These are phyloP conservation scores for Breynia disticha DNA, from an alignment of 441 rosid genomes.

Conservation along the genomic window DNA sequence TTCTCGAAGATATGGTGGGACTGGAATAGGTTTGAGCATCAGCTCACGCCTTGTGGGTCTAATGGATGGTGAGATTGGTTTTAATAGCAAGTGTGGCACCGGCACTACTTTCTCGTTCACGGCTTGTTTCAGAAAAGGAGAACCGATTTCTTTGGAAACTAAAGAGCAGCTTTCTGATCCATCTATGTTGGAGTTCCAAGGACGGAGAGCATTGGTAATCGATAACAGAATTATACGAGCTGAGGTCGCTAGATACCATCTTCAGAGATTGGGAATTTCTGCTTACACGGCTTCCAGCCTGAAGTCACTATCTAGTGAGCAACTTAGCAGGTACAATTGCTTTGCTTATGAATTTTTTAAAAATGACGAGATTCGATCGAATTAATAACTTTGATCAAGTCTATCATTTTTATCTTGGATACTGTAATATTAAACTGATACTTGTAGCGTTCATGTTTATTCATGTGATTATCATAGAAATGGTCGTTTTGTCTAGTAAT, in stretches of 20 bases:
- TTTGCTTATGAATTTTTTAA: neutral
- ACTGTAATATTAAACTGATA: too few species aligned
- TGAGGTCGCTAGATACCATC: slow-evolving; percentile 76
- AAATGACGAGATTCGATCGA: neutral
- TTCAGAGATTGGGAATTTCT: slow-evolving; percentile 61
- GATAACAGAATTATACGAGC: slow-evolving; percentile 68
- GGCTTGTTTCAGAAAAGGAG: slow-evolving; percentile 51
- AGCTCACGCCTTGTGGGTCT: slow-evolving; percentile 86
- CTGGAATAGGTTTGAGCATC: slow-evolving; percentile 94
- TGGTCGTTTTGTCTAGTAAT: too few species aligned
- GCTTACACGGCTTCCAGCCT: slow-evolving; percentile 36
- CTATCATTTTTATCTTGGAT: too few species aligned
- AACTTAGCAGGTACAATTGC: slow-evolving; percentile 33
- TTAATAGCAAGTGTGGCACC: slow-evolving; percentile 60
- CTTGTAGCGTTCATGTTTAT: too few species aligned
- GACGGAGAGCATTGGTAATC: slow-evolving; percentile 60
- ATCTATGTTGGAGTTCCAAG: slow-evolving; percentile 40
- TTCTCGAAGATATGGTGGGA: slow-evolving; percentile 91
- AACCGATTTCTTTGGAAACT: slow-evolving; percentile 31
- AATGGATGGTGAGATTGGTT: slow-evolving; percentile 92
- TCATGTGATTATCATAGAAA: too few species aligned
- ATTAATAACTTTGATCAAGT: too few species aligned
- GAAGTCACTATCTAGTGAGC: slow-evolving; percentile 27
- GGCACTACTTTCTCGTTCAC: slow-evolving; percentile 93
- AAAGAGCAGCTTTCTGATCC: slow-evolving; percentile 41